phyloP scores from a whole-genome alignment of 2,329 filamentous ascomycete genomes.

The Aspergillus fijiensis region DNA sequence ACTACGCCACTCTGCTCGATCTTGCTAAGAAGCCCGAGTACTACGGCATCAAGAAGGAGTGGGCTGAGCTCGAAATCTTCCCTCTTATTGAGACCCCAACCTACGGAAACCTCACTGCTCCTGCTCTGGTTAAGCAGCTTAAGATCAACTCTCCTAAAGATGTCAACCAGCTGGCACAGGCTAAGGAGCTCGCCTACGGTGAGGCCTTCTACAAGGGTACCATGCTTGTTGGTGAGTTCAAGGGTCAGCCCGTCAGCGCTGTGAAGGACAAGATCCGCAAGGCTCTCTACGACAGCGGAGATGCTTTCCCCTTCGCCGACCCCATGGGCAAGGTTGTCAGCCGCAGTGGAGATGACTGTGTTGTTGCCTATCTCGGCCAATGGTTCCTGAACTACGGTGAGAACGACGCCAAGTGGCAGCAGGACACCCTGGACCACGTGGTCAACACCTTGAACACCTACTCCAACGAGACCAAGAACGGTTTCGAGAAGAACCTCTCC shows the following conservation, averaged over 20 bases:
- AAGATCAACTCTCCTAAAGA: slow-evolving; percentile 98
- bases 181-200: slow-evolving; percentile 95
- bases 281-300: slow-evolving; percentile 70
- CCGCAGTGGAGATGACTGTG: slow-evolving; percentile 87
- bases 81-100: slow-evolving; percentile 87
- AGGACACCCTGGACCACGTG: slow-evolving; percentile 70
- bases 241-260: slow-evolving; percentile 79
- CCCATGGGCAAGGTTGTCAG: slow-evolving; percentile 87
- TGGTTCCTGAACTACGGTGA: slow-evolving; percentile 98
- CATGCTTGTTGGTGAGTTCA: slow-evolving; percentile 84
- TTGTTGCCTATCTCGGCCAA: slow-evolving; percentile 89
- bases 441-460: slow-evolving; percentile 76
- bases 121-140: slow-evolving; percentile 80
- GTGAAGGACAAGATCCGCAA: slow-evolving; percentile 83
- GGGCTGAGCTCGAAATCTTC: slow-evolving; percentile 85
- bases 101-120: slow-evolving; percentile 82
- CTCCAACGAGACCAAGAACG: slow-evolving; percentile 71
- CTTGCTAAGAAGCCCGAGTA: slow-evolving; percentile 93
- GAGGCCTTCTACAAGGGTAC: slow-evolving; percentile 95
- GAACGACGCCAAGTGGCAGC: slow-evolving; percentile 74
- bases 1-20: slow-evolving; percentile 85
- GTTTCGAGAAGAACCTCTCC: slow-evolving; percentile 79
- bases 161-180: slow-evolving; percentile 81
- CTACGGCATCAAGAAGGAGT: slow-evolving; percentile 95
- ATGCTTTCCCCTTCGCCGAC: slow-evolving; percentile 90